Conservation (phyloP, 805 yeast species). For the Saturnispora sanitii region DNA sequence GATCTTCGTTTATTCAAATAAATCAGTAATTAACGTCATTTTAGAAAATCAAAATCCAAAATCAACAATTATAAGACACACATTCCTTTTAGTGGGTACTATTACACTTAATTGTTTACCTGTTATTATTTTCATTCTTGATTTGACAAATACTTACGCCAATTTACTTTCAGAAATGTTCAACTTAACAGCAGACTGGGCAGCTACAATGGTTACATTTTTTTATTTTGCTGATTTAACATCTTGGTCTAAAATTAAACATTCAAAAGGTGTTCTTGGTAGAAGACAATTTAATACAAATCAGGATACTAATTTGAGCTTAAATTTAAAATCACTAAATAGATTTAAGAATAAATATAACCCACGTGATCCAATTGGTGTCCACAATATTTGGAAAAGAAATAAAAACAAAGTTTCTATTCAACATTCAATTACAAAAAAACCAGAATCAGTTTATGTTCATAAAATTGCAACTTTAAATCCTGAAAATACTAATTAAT, state of each 20-base stretch:
- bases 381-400: neutral
- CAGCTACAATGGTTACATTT: slow-evolving; percentile 71
- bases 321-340: slow-evolving; percentile 5
- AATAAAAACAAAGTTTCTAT: neutral
- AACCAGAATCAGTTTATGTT: slow-evolving; percentile 3
- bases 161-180: slow-evolving; percentile 63
- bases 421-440: neutral
- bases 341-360: neutral
- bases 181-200: slow-evolving; percentile 59
- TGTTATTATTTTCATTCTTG: slow-evolving; percentile 65
- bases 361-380: neutral
- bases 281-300: slow-evolving; percentile 23
- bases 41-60: slow-evolving; percentile 35
- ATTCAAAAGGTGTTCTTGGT: slow-evolving; percentile 66
- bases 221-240: slow-evolving; percentile 72
- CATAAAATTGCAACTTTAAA: slow-evolving; percentile 3
- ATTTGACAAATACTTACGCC: slow-evolving; percentile 68
- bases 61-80: slow-evolving; percentile 25
- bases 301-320: neutral
- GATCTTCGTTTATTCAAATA: slow-evolving; percentile 38
- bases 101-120: slow-evolving; percentile 48
- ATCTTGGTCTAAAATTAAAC: slow-evolving; percentile 45
- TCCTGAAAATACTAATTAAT: neutral
- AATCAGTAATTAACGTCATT: slow-evolving; percentile 33
- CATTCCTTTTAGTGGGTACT: slow-evolving; percentile 49